Conservation (phyloP, 225 moss, liverwort and hornwort species). For the Thuidium tamariscinum region DNA sequence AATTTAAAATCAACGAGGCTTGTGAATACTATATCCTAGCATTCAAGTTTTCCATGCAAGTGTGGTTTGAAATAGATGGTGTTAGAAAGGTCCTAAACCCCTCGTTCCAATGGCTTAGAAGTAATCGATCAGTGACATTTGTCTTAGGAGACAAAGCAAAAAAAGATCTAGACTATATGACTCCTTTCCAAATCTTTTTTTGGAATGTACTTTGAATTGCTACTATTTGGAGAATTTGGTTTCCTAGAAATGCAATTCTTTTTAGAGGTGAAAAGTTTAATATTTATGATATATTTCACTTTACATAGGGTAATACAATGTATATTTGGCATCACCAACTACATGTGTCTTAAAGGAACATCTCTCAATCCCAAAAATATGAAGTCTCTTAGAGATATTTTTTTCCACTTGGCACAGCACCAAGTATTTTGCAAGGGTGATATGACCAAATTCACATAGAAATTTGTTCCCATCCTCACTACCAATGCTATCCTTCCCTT, state of each 20-base stretch:
- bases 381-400: too few relatives aligned
- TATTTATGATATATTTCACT: background rate
- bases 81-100: background rate
- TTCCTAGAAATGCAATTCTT: too few relatives aligned
- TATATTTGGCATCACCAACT: fast-evolving
- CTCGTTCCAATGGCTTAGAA: background rate
- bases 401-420: too few relatives aligned
- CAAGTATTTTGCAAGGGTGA: too few relatives aligned
- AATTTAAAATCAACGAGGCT: fast-evolving
- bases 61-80: fast-evolving
- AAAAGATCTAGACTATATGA: background rate
- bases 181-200: background rate
- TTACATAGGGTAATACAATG: fast-evolving
- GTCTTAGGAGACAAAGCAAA: background rate
- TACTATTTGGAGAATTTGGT: background rate
- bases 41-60: background rate
- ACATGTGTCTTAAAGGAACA: too few relatives aligned
- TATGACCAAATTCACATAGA: too few relatives aligned
- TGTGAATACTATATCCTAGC: fast-evolving
- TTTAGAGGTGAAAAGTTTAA: background rate
- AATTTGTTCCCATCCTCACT: too few relatives aligned
- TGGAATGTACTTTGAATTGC: background rate
- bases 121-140: background rate
- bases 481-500: too few relatives aligned
- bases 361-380: too few relatives aligned